Evolutionary conservation across 495 filamentous ascomycete genomes (phyloP).

Genomic region (Neurospora sp.): DNA sequence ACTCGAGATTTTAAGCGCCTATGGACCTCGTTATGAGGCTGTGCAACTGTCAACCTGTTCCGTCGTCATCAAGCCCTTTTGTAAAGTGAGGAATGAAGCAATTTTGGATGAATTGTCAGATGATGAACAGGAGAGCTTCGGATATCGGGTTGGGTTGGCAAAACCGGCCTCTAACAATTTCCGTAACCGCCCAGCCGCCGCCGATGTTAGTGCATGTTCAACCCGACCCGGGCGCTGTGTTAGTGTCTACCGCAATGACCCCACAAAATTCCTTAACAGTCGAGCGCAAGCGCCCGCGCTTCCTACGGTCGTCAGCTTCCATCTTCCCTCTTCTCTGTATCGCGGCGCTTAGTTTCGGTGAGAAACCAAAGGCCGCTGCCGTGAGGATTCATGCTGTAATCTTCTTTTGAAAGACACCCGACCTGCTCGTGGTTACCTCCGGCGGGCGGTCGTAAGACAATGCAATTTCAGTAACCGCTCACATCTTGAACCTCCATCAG

Average conservation of each 20-base stretch:
- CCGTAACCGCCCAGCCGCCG: slow-evolving; percentile 11
- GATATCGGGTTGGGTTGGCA: slow-evolving; percentile 9
- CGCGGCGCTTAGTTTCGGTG: neutral
- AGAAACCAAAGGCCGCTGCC: neutral
- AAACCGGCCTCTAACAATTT: slow-evolving; percentile 16
- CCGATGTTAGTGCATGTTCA: neutral
- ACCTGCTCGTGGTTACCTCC: slow-evolving; percentile 7
- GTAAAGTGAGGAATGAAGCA: neutral
- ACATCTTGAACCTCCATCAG: neutral
- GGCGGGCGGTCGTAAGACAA: slow-evolving; percentile 12
- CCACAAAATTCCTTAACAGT: neutral
- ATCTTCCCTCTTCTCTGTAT: neutral
- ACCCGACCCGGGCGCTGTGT: slow-evolving; percentile 4
- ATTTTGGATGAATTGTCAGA: neutral
- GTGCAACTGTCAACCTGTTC: neutral
- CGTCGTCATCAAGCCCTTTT: neutral
- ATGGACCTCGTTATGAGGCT: neutral
- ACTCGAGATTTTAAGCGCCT: neutral
- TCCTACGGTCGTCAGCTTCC: neutral
- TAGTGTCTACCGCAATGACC: neutral
- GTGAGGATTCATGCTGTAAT: neutral
- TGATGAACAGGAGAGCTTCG: neutral
- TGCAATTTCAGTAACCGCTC: slow-evolving; percentile 26
- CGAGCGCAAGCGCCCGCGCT: slow-evolving; percentile 4
- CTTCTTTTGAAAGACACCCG: neutral